These are phyloP conservation scores for Hymenoscyphus fraxineus DNA, from an alignment of 2,329 filamentous ascomycete genomes.

Conservation along the genomic window DNA sequence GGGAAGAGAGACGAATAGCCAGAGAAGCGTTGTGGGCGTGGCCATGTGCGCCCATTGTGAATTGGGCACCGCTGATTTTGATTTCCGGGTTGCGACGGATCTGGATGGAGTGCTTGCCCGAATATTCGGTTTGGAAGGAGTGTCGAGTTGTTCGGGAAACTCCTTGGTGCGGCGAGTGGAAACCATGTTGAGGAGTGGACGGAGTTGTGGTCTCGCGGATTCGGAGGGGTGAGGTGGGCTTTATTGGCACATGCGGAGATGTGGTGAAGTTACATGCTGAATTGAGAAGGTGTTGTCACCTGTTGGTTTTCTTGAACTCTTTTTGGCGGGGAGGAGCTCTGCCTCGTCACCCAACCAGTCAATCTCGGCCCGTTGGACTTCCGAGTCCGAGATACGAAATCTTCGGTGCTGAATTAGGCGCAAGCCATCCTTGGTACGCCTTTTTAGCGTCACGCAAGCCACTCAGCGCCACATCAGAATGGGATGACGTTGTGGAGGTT, in stretches of 20 bases:
- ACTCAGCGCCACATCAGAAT: neutral
- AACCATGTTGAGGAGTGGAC: slow-evolving; percentile 42
- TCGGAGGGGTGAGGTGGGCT: neutral
- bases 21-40: slow-evolving; percentile 53
- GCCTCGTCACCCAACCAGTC: neutral
- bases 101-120: slow-evolving; percentile 8
- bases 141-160: slow-evolving; percentile 39
- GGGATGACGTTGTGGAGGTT: neutral
- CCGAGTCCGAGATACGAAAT: neutral
- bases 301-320: too few relatives aligned
- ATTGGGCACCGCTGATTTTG: slow-evolving; percentile 26
- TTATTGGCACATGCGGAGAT: neutral
- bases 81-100: slow-evolving; percentile 25
- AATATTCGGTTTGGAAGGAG: slow-evolving; percentile 24
- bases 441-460: neutral
- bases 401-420: neutral
- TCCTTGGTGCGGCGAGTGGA: slow-evolving; percentile 50
- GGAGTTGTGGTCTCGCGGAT: neutral
- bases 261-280: neutral
- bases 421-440: neutral
- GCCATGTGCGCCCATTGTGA: slow-evolving; percentile 55
- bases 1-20: slow-evolving; percentile 60
- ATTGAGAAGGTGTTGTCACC: neutral
- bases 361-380: neutral
- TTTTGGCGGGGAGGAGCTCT: neutral